Conservation (phyloP, 441 rosid species). For the Gossypium lobatum region DNA sequence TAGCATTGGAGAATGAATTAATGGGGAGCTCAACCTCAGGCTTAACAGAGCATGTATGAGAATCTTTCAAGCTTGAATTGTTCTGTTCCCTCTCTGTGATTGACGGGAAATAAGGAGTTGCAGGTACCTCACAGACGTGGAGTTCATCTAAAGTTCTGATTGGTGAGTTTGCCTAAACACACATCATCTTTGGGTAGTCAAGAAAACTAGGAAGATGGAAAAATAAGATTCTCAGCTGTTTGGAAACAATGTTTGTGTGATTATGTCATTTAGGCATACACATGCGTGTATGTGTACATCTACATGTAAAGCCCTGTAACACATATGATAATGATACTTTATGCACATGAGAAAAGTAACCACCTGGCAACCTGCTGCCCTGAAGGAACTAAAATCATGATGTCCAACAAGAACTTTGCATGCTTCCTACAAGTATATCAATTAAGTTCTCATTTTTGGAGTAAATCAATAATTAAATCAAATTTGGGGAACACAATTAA, state of each 20-base stretch:
- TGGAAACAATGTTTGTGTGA: too few relatives aligned
- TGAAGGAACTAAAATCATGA: slow-evolving; percentile 94
- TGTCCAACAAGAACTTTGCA: slow-evolving; percentile 82
- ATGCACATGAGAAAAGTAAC: slow-evolving; percentile 17
- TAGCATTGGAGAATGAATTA: slow-evolving; percentile 20
- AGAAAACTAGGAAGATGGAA: not conserved
- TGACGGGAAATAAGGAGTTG: slow-evolving; percentile 74
- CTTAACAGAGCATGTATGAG: slow-evolving; percentile 20
- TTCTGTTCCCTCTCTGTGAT: slow-evolving; percentile 34
- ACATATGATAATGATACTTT: not conserved
- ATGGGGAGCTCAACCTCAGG: slow-evolving; percentile 18
- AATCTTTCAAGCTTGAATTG: slow-evolving; percentile 26
- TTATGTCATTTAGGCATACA: not conserved
- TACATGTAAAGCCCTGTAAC: not conserved
- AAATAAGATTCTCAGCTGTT: not conserved
- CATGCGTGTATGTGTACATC: not conserved
- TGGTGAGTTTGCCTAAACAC: slow-evolving; percentile 73
- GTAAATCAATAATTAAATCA: not conserved
- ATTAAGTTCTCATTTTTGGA: not conserved
- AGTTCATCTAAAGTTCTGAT: slow-evolving; percentile 76
- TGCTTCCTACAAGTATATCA: slow-evolving; percentile 61
- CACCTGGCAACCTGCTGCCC: slow-evolving; percentile 96
- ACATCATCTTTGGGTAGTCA: slow-evolving; percentile 5
- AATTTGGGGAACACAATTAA: slow-evolving; percentile 8
- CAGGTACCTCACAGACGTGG: slow-evolving; percentile 54